Evolutionary conservation across 163 green algal genomes (phyloP).

Genomic region (Scenedesmus sp.): DNA sequence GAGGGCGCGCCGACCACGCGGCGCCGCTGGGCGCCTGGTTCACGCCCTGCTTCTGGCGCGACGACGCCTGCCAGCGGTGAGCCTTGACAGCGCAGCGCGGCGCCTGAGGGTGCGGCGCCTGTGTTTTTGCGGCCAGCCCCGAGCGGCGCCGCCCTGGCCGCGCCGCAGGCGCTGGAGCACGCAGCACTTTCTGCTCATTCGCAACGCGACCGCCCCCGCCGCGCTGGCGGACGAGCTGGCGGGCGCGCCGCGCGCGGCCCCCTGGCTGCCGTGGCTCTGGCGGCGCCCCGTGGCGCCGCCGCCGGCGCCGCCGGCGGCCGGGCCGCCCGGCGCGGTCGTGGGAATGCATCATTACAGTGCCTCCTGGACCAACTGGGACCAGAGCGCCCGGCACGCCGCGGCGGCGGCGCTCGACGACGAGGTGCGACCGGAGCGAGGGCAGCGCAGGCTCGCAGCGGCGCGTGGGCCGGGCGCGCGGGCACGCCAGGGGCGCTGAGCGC

Average conservation of each 20-base stretch:
- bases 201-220: background rate
- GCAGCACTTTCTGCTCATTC: conserved; percentile 17
- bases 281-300: too few species aligned
- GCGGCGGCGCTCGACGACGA: background rate
- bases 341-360: conserved; percentile 36
- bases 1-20: background rate
- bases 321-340: too few species aligned
- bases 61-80: conserved; percentile 11
- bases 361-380: conserved; percentile 11
- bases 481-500: too few species aligned
- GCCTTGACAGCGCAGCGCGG: background rate
- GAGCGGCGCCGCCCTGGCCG: background rate
- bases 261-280: too few species aligned
- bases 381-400: background rate
- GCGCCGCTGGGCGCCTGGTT: conserved; percentile 33
- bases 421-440: too few species aligned
- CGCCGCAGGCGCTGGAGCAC: conserved; percentile 20
- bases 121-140: too few species aligned
- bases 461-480: too few species aligned
- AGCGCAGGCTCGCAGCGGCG: too few species aligned
- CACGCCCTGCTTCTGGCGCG: conserved; percentile 31
- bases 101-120: too few species aligned
- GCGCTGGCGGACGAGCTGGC: background rate
- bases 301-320: too few species aligned
- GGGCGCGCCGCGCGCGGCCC: too few species aligned